A percentile compares a stretch with the other conserved stretches of the same genome.
These are phyloP conservation scores for Monosiga brevicollis DNA, from an alignment of 78 protist species.

Conservation along the genomic window DNA sequence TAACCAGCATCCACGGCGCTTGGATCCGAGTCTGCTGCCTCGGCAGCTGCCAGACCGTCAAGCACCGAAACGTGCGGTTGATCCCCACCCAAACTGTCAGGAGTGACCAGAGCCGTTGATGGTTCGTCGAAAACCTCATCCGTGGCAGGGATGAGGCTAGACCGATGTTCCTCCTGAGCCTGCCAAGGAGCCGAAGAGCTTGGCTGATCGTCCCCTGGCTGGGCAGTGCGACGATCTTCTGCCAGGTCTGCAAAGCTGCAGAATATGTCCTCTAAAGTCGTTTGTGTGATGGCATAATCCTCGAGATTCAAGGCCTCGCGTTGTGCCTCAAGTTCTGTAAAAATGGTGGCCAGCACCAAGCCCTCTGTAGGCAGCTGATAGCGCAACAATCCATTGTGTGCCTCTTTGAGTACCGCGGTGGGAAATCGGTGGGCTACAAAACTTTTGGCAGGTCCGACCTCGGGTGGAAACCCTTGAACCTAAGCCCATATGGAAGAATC, in stretches of 20 bases:
- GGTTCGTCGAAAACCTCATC: no score
- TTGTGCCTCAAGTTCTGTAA: background rate
- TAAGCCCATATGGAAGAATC: background rate
- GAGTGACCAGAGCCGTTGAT: no score
- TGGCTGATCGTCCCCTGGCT: no score
- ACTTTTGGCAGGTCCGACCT: background rate
- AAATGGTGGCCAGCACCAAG: background rate
- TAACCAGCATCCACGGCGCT: no score
- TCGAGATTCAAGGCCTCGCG: background rate
- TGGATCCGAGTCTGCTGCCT: no score
- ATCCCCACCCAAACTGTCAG: no score
- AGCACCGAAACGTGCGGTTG: no score
- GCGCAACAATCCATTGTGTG: background rate
- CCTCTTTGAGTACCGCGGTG: background rate
- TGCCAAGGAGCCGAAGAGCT: no score
- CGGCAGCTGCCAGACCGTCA: no score
- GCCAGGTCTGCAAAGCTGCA: background rate
- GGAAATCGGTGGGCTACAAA: background rate
- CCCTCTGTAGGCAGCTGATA: background rate
- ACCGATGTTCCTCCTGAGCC: no score
- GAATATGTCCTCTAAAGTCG: conserved; percentile 19
- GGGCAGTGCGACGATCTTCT: no score
- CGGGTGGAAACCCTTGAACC: background rate
- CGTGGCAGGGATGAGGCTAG: no score
- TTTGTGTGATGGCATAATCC: conserved; percentile 2